Percentiles rank a stretch among this genome's conserved stretches.
phyloP scores from a whole-genome alignment of 441 rosid genomes.

The Mallotus japonicus region DNA sequence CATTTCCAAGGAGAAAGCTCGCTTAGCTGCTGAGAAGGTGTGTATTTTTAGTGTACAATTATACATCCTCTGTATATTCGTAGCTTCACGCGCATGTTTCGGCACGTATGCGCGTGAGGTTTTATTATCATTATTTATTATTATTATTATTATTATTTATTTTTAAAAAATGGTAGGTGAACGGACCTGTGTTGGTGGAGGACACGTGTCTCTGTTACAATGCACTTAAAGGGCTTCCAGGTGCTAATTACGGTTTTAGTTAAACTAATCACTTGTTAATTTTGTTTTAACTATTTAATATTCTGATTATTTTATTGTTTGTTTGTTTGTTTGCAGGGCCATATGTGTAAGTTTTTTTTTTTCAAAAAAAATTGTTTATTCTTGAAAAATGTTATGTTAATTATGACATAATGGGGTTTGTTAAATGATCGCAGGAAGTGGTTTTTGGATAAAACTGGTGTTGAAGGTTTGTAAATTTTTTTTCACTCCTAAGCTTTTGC shows the following conservation, averaged over 20 bases:
- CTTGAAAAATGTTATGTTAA: background rate
- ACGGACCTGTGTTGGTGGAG: slow-evolving; percentile 92
- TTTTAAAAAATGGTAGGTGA: slow-evolving; percentile 47
- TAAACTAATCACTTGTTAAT: background rate
- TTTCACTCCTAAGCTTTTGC: too few species aligned
- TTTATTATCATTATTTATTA: background rate
- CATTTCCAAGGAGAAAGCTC: slow-evolving; percentile 89
- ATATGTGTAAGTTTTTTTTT: slow-evolving; percentile 62
- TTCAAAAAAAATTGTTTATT: background rate
- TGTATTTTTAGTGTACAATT: background rate
- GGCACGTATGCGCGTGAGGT: background rate
- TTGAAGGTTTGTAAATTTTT: slow-evolving; percentile 60
- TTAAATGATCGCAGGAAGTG: slow-evolving; percentile 69
- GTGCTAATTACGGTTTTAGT: slow-evolving; percentile 26
- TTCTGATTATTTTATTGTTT: background rate
- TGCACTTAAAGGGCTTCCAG: slow-evolving; percentile 93
- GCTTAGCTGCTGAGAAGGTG: slow-evolving; percentile 84
- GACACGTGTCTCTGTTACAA: slow-evolving; percentile 96
- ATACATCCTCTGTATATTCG: background rate
- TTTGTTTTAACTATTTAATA: background rate
- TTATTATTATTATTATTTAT: slow-evolving; percentile 1
- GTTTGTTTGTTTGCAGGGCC: slow-evolving; percentile 64
- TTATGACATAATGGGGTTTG: slow-evolving; percentile 16
- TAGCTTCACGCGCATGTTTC: too few species aligned
- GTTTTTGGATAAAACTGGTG: slow-evolving; percentile 88